Evolutionary conservation across 306 rosid species (phyloP).

Genomic region (Astragalus glycyphyllos): DNA sequence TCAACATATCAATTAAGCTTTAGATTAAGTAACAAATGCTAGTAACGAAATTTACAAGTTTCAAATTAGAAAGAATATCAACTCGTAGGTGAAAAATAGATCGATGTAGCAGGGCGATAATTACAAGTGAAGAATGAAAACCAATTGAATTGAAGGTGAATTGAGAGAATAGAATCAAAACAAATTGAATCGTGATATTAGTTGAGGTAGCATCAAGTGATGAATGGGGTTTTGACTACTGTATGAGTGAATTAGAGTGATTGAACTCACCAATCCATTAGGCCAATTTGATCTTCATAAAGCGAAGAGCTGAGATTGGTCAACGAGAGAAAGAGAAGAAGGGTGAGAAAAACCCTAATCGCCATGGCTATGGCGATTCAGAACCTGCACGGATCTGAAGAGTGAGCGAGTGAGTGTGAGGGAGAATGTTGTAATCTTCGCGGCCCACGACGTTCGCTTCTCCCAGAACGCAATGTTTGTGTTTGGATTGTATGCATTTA

Average conservation of each 20-base stretch:
- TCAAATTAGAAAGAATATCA: constrained; percentile 5
- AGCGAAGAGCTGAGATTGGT: constrained; percentile 57
- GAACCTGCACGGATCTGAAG: constrained; percentile 57
- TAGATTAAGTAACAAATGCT: constrained; percentile 14
- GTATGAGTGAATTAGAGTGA: constrained; percentile 28
- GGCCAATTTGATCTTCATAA: constrained; percentile 95
- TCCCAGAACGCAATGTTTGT: constrained; percentile 25
- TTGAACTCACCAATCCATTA: constrained; percentile 83
- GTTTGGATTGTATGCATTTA: not conserved
- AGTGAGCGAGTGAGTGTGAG: constrained; percentile 9
- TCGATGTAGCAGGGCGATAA: constrained; percentile 6
- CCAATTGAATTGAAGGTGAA: constrained; percentile 6
- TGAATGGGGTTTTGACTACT: constrained; percentile 13
- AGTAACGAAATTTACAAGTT: not conserved
- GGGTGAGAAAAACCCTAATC: constrained; percentile 61
- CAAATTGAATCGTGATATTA: constrained; percentile 2
- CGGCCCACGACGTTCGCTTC: not conserved
- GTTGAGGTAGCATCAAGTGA: not conserved
- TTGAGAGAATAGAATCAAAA: not conserved
- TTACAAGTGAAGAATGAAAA: not conserved
- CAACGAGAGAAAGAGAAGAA: constrained; percentile 48
- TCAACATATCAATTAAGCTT: not conserved
- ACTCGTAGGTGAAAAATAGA: constrained; percentile 3
- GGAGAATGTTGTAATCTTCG: not conserved
- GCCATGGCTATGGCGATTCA: constrained; percentile 74